These are phyloP conservation scores for Hypholoma sublateritium DNA, from an alignment of 768 basidiomycete species.

Conservation along the genomic window DNA sequence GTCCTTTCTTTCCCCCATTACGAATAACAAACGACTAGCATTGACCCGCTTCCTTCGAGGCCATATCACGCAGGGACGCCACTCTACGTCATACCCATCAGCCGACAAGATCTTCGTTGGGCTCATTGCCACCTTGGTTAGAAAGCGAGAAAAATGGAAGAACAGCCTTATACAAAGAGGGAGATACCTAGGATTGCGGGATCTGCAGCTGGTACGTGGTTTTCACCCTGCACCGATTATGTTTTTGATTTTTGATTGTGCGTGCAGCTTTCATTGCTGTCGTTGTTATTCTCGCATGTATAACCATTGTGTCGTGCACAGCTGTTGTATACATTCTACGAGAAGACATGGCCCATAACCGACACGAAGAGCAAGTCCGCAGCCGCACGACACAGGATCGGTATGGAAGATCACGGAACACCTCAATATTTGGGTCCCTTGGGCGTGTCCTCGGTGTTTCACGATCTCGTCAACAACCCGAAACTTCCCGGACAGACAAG, in stretches of 20 bases:
- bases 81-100: background rate
- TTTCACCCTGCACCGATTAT: background rate
- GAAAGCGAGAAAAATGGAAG: background rate
- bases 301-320: constrained; percentile 52
- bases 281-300: constrained; percentile 50
- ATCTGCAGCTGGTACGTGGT: constrained; percentile 45
- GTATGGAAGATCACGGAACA: background rate
- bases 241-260: background rate
- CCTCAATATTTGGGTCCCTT: constrained; percentile 14
- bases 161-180: constrained; percentile 19
- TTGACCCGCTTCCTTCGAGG: too few relatives aligned
- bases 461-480: constrained; percentile 1
- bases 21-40: too few relatives aligned
- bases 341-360: constrained; percentile 36
- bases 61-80: too few relatives aligned
- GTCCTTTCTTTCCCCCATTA: background rate
- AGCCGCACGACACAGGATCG: background rate
- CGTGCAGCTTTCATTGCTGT: constrained; percentile 58
- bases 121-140: background rate
- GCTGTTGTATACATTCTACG: constrained; percentile 60
- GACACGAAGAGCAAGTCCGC: background rate
- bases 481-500: constrained; percentile 9
- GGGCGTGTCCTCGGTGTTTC: constrained; percentile 8
- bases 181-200: constrained; percentile 49
- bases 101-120: background rate